A percentile compares a stretch with the other conserved stretches of the same genome.
phyloP scores from a whole-genome alignment of 305 asterid species.

The Fraxinus dipetala region DNA sequence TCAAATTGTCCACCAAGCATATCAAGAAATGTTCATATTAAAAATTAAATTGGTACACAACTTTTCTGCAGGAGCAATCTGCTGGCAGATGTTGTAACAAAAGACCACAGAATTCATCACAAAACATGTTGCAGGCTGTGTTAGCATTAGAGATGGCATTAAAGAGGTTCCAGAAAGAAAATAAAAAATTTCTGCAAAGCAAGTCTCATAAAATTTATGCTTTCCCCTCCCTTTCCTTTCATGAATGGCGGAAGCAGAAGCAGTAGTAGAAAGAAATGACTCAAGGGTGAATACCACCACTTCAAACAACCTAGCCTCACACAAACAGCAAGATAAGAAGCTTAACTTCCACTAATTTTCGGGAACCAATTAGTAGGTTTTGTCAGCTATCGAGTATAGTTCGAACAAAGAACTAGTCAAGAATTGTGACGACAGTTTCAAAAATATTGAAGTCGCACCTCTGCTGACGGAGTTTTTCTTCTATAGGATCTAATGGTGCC shows the following conservation, averaged over 20 bases:
- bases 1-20: not conserved
- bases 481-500: slow-evolving; percentile 69
- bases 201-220: not conserved
- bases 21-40: not conserved
- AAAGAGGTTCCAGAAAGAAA: not conserved
- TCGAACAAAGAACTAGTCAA: not conserved
- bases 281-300: not conserved
- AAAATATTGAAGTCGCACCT: slow-evolving; percentile 16
- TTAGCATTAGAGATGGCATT: not conserved
- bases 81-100: not conserved
- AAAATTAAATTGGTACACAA: not conserved
- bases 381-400: not conserved
- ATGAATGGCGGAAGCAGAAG: not conserved
- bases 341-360: not conserved
- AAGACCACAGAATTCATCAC: not conserved
- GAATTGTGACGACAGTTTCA: not conserved
- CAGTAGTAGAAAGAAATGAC: not conserved
- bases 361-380: not conserved
- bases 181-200: not conserved
- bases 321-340: not conserved
- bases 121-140: not conserved
- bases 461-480: slow-evolving; percentile 49
- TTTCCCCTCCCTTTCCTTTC: not conserved
- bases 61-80: not conserved
- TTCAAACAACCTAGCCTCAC: not conserved